These are phyloP conservation scores for Rusavskia elegans DNA, from an alignment of 495 filamentous ascomycete species.

Conservation along the genomic window DNA sequence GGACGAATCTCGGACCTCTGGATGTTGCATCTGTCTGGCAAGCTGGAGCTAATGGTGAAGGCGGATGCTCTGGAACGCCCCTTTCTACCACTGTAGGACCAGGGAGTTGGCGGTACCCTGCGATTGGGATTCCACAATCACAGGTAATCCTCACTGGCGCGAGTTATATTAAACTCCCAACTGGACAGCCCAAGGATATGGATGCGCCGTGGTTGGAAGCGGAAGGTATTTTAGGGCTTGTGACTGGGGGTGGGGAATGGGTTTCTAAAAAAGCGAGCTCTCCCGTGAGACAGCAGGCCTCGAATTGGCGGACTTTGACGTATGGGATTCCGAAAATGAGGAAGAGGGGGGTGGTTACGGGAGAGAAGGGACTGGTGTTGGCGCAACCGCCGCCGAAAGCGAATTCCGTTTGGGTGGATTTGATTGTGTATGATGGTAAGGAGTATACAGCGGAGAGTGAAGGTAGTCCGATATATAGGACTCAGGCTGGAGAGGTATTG, in stretches of 20 bases:
- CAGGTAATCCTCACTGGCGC: not conserved
- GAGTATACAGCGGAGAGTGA: not conserved
- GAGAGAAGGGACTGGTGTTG: not conserved
- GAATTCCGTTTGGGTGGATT: not conserved
- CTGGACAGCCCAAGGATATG: not conserved
- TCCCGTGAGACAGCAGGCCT: not conserved
- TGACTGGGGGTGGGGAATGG: not conserved
- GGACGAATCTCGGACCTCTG: not conserved
- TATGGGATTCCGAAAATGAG: not conserved
- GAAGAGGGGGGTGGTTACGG: not conserved
- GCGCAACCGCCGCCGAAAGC: not conserved
- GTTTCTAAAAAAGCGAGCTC: not conserved
- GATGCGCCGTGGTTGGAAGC: not conserved
- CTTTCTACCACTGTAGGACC: not conserved
- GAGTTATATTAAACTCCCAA: not conserved
- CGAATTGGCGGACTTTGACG: not conserved
- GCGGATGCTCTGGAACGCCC: not conserved
- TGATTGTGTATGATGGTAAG: not conserved
- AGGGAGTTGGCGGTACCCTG: not conserved
- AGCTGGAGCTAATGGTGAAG: too few relatives aligned
- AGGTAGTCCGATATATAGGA: not conserved
- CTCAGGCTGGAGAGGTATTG: not conserved
- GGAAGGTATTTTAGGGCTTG: not conserved
- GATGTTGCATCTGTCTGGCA: not conserved
- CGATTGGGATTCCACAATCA: too few relatives aligned